Evolutionary conservation across 305 asterid species (phyloP).

Genomic region (Stenogyne calaminthoides): DNA sequence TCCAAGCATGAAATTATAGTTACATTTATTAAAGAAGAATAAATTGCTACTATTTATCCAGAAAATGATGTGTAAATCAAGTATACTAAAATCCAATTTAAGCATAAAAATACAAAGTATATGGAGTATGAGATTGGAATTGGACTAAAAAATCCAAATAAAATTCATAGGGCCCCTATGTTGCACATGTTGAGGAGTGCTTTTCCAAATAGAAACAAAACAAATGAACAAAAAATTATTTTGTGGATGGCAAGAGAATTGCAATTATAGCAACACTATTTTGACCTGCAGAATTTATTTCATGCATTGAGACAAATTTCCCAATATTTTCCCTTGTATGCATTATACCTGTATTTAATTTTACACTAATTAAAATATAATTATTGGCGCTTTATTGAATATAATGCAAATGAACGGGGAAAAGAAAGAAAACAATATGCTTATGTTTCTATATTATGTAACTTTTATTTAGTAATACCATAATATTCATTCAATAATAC

Average conservation of each 20-base stretch:
- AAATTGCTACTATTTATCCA: neutral
- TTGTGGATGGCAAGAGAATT: neutral
- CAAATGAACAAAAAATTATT: slow-evolving; percentile 13
- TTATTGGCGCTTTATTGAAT: too few relatives aligned
- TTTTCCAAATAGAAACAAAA: slow-evolving; percentile 27
- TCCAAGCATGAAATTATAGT: too few relatives aligned
- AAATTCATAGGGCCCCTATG: slow-evolving; percentile 27
- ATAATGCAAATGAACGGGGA: neutral
- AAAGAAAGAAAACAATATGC: neutral
- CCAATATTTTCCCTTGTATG: slow-evolving; percentile 23
- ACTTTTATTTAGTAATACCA: too few relatives aligned
- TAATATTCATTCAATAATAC: too few relatives aligned
- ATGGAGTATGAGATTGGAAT: slow-evolving; percentile 11
- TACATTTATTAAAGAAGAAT: too few relatives aligned
- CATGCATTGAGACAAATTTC: neutral
- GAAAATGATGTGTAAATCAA: neutral
- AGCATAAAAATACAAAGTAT: neutral
- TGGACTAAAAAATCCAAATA: slow-evolving; percentile 24
- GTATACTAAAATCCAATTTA: neutral
- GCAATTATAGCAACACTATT: slow-evolving; percentile 11
- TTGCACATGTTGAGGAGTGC: slow-evolving; percentile 34
- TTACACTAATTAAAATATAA: neutral
- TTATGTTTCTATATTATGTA: neutral
- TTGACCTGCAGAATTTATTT: slow-evolving; percentile 29
- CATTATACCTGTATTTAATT: slow-evolving; percentile 11